Percentiles rank a stretch among this genome's conserved stretches.
These are phyloP conservation scores for Microbotryum silenes-acaulis DNA, from an alignment of 1,284 basidiomycete genomes.

Conservation along the genomic window DNA sequence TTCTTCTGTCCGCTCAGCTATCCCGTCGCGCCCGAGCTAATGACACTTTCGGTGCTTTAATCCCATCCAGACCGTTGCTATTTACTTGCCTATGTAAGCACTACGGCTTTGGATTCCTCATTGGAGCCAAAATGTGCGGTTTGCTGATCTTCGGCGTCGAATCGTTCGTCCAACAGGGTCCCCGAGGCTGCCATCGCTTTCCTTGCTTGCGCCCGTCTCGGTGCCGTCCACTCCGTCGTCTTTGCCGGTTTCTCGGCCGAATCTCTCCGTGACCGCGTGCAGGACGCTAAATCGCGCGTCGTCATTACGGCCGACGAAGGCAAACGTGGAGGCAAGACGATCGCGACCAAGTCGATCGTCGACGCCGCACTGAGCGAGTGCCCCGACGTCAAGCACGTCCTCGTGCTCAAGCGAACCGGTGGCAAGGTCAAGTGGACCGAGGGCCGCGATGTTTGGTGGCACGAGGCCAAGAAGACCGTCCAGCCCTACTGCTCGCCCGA, in stretches of 20 bases:
- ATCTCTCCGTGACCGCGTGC: slow-evolving; percentile 83
- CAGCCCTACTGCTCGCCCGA: slow-evolving; percentile 78
- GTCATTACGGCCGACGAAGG: slow-evolving; percentile 96
- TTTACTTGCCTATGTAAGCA: slow-evolving; percentile 52
- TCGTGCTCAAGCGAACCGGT: slow-evolving; percentile 85
- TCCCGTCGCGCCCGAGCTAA: not conserved
- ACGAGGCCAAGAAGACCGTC: slow-evolving; percentile 78
- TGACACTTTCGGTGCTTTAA: too few species aligned
- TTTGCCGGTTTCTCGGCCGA: slow-evolving; percentile 99
- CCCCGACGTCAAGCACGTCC: slow-evolving; percentile 77
- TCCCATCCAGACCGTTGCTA: slow-evolving; percentile 53
- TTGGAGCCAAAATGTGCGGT: not conserved
- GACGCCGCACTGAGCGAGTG: slow-evolving; percentile 84
- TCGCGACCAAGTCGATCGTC: slow-evolving; percentile 92
- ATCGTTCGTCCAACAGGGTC: slow-evolving; percentile 34
- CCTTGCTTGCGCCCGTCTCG: slow-evolving; percentile 94
- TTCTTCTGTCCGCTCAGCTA: not conserved
- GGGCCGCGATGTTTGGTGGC: slow-evolving; percentile 93
- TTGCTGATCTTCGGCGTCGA: not conserved
- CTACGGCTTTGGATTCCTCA: not conserved
- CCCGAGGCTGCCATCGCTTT: slow-evolving; percentile 80
- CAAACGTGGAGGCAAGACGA: slow-evolving; percentile 82
- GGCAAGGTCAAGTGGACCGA: slow-evolving; percentile 70
- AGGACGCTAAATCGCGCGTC: slow-evolving; percentile 81
- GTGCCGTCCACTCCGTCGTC: slow-evolving; percentile 96